These are phyloP conservation scores for Butyriboletus loyo DNA, from an alignment of 768 basidiomycete species.

Conservation along the genomic window DNA sequence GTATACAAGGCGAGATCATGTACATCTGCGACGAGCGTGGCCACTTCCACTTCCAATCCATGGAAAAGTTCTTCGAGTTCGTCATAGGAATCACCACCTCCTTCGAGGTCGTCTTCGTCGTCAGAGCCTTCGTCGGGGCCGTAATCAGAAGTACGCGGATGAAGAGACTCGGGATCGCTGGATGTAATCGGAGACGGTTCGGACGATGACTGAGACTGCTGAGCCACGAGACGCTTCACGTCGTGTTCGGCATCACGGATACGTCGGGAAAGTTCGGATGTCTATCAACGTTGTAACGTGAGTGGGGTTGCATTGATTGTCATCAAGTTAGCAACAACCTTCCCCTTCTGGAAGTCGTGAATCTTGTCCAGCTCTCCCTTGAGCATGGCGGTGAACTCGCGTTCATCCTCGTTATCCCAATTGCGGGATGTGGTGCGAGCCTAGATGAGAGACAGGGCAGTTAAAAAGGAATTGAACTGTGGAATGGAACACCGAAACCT, in stretches of 20 bases:
- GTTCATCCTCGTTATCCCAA: slow-evolving; percentile 82
- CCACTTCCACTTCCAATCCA: slow-evolving; percentile 89
- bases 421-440: slow-evolving; percentile 48
- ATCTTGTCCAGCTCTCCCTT: slow-evolving; percentile 91
- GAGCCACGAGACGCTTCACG: slow-evolving; percentile 72
- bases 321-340: slow-evolving; percentile 46
- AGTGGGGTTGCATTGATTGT: background rate
- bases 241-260: slow-evolving; percentile 81
- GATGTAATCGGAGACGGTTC: slow-evolving; percentile 23
- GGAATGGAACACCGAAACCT: slow-evolving; percentile 42
- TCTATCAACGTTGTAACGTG: slow-evolving; percentile 39
- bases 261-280: slow-evolving; percentile 74
- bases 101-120: slow-evolving; percentile 45
- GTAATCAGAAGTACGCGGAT: slow-evolving; percentile 39
- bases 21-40: slow-evolving; percentile 88
- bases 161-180: slow-evolving; percentile 59
- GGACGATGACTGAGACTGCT: slow-evolving; percentile 37
- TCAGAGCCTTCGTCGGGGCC: slow-evolving; percentile 70
- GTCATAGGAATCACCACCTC: slow-evolving; percentile 56
- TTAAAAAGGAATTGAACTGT: background rate
- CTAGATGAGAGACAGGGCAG: slow-evolving; percentile 22
- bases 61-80: slow-evolving; percentile 85
- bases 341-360: slow-evolving; percentile 87
- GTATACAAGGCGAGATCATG: slow-evolving; percentile 91
- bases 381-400: slow-evolving; percentile 74